Percentiles rank a stretch among this genome's conserved stretches.
Evolutionary conservation across 1,284 basidiomycete genomes (phyloP).

Genomic region (Prillingera fragicola): DNA sequence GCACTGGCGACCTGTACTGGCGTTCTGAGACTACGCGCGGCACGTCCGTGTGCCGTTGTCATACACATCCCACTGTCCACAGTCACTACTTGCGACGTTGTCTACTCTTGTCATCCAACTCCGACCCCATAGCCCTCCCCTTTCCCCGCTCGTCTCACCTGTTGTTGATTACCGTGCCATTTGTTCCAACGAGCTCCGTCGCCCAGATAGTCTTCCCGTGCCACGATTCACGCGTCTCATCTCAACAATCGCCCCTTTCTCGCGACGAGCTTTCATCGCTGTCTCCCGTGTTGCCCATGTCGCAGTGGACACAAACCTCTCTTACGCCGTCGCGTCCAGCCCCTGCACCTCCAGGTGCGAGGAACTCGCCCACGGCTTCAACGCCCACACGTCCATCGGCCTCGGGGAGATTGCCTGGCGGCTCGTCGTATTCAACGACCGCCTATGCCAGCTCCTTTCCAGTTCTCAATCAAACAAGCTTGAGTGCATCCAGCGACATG

Average conservation of each 20-base stretch:
- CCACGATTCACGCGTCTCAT: too few species aligned
- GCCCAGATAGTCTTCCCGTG: too few species aligned
- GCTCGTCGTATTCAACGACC: constrained; percentile 19
- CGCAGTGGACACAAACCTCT: constrained; percentile 26
- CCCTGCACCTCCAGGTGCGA: constrained; percentile 29
- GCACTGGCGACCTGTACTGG: too few species aligned
- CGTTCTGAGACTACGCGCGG: too few species aligned
- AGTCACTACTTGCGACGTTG: too few species aligned
- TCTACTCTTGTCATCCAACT: neutral
- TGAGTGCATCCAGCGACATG: constrained; percentile 6
- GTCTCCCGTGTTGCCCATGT: constrained; percentile 21
- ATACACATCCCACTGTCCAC: too few species aligned
- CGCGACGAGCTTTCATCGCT: too few species aligned
- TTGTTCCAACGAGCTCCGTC: too few species aligned
- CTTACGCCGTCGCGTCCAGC: constrained; percentile 40
- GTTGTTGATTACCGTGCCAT: neutral
- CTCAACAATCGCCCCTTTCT: too few species aligned
- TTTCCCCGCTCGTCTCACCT: neutral
- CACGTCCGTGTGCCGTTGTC: too few species aligned
- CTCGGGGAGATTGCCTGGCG: neutral
- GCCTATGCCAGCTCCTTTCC: constrained; percentile 35
- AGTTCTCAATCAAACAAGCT: constrained; percentile 17
- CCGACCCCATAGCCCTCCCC: neutral
- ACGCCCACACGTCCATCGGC: neutral
- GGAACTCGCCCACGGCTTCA: constrained; percentile 5